These are phyloP conservation scores for Russula lepida DNA, from an alignment of 768 basidiomycete species.

Conservation along the genomic window DNA sequence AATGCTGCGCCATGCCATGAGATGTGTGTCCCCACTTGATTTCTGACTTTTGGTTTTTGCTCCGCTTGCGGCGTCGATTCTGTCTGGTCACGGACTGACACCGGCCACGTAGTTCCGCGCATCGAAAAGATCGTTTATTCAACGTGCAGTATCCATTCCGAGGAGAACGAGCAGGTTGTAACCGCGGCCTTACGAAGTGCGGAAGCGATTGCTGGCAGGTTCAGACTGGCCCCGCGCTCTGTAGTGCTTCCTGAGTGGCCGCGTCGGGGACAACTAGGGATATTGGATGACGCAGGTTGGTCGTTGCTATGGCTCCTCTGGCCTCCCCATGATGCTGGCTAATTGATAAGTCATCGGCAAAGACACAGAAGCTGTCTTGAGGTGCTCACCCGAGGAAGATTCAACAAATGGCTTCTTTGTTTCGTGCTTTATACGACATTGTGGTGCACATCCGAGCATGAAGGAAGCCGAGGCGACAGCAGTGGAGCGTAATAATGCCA, in stretches of 20 bases:
- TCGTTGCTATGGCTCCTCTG: neutral
- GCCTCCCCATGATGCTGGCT: neutral
- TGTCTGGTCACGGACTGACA: neutral
- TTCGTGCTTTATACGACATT: slow-evolving; percentile 65
- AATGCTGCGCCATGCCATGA: slow-evolving; percentile 94
- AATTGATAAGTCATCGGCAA: neutral
- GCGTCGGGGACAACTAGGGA: slow-evolving; percentile 64
- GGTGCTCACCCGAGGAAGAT: slow-evolving; percentile 76
- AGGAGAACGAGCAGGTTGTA: slow-evolving; percentile 92
- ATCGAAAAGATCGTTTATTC: slow-evolving; percentile 87
- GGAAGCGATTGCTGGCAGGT: slow-evolving; percentile 53
- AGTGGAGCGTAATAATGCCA: neutral
- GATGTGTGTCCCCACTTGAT: slow-evolving; percentile 46
- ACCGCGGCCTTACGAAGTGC: slow-evolving; percentile 59
- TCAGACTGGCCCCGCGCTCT: slow-evolving; percentile 55
- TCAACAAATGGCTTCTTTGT: slow-evolving; percentile 97
- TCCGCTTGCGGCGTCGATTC: neutral
- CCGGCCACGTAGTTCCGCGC: slow-evolving; percentile 49
- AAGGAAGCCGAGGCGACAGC: neutral
- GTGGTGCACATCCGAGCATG: neutral
- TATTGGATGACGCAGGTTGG: slow-evolving; percentile 35
- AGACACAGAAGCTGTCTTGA: slow-evolving; percentile 48
- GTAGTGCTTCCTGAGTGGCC: slow-evolving; percentile 78
- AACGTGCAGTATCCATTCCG: slow-evolving; percentile 89
- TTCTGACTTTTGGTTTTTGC: no score